These are phyloP conservation scores for Colletotrichum horii DNA, from an alignment of 2,329 filamentous ascomycete species.

Conservation along the genomic window DNA sequence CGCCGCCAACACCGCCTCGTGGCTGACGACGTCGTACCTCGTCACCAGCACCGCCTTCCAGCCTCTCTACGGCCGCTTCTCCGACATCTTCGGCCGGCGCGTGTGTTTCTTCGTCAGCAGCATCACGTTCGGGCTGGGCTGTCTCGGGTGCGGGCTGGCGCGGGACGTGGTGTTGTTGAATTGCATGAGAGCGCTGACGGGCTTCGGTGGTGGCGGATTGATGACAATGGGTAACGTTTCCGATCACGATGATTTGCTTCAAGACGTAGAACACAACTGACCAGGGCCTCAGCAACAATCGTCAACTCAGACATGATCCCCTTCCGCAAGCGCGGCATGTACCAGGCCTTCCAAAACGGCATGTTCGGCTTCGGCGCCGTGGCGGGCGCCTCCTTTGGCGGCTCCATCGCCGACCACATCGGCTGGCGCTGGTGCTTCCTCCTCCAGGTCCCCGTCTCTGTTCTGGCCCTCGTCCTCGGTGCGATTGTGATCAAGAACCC, in stretches of 20 bases:
- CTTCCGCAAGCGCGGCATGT: constrained; percentile 60
- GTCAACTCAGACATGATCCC: constrained; percentile 70
- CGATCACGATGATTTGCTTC: accelerated
- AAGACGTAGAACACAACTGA: background rate
- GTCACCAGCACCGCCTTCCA: constrained; percentile 75
- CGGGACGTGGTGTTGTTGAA: constrained; percentile 64
- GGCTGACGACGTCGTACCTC: constrained; percentile 76
- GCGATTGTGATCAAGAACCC: constrained; percentile 57
- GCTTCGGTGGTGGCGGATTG: constrained; percentile 71
- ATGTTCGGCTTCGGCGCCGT: constrained; percentile 68
- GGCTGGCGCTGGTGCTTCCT: constrained; percentile 74
- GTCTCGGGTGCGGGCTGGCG: constrained; percentile 68
- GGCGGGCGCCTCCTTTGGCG: constrained; percentile 67
- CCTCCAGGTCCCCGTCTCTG: constrained; percentile 64
- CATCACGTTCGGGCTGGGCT: constrained; percentile 65
- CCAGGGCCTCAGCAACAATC: constrained; percentile 40
- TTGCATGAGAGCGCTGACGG: constrained; percentile 69
- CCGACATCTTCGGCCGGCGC: constrained; percentile 71
- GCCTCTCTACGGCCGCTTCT: constrained; percentile 73
- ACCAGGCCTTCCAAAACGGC: constrained; percentile 65
- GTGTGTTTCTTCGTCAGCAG: constrained; percentile 69
- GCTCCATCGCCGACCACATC: constrained; percentile 66
- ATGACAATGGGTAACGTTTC: constrained; percentile 67
- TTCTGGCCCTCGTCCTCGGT: constrained; percentile 59
- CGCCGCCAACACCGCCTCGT: constrained; percentile 74